These are phyloP conservation scores for Zygosaccharomyces sapae DNA, from an alignment of 1,139 yeast species.

Conservation along the genomic window DNA sequence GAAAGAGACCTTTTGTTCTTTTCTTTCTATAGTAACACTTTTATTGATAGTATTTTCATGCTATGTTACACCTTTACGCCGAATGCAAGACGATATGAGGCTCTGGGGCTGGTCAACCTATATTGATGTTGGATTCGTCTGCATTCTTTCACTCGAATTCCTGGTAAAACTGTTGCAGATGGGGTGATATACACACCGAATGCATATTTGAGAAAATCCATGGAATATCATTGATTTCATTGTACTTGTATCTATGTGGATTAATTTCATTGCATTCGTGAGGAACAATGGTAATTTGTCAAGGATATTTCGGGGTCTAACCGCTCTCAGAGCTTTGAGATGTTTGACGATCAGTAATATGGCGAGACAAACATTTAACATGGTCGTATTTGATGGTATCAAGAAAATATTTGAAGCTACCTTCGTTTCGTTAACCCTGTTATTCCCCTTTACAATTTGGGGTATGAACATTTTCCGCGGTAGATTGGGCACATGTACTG, in stretches of 20 bases:
- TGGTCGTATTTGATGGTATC: conserved; percentile 77
- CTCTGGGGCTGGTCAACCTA: conserved; percentile 58
- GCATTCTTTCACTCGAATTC: conserved; percentile 68
- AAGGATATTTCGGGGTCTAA: conserved; percentile 71
- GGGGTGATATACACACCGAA: conserved; percentile 79
- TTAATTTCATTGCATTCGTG: conserved; percentile 63
- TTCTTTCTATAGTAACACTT: conserved; percentile 62
- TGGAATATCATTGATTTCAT: conserved; percentile 81
- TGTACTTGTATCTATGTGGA: conserved; percentile 76
- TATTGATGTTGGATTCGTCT: conserved; percentile 58
- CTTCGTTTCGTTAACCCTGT: conserved; percentile 64
- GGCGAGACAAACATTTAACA: conserved; percentile 74
- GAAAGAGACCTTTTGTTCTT: conserved; percentile 45
- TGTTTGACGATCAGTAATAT: conserved; percentile 72
- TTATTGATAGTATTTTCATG: conserved; percentile 73
- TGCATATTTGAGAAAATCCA: conserved; percentile 70
- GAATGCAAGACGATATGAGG: conserved; percentile 40
- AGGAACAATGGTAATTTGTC: conserved; percentile 54
- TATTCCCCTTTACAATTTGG: conserved; percentile 88
- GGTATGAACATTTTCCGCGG: conserved; percentile 79
- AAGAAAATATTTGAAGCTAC: conserved; percentile 75
- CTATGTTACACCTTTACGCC: conserved; percentile 71
- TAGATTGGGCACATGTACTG: conserved; percentile 67
- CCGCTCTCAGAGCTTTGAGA: conserved; percentile 83
- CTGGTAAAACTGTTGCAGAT: conserved; percentile 77